Conservation (phyloP, 805 yeast species). For the Cyberlindnera mississippiensis region DNA sequence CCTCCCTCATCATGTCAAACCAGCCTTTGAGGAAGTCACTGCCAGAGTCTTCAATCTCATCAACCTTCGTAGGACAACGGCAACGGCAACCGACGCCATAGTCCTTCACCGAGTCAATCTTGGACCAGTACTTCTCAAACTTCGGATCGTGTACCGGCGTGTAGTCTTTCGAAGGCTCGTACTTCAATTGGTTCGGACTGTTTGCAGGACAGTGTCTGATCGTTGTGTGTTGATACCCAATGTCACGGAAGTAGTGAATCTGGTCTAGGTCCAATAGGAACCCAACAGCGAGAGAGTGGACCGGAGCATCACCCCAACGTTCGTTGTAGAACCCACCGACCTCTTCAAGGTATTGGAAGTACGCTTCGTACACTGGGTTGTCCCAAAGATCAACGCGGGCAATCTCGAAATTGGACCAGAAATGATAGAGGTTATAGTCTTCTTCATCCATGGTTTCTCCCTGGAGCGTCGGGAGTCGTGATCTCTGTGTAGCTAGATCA, state of each 20-base stretch:
- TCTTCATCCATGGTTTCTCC: slow-evolving; percentile 63
- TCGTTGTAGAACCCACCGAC: slow-evolving; percentile 85
- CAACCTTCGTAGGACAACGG: slow-evolving; percentile 55
- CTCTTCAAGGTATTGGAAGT: slow-evolving; percentile 63
- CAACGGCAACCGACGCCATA: slow-evolving; percentile 84
- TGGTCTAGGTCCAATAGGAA: slow-evolving; percentile 65
- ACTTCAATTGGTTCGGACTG: slow-evolving; percentile 48
- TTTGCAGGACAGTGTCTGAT: slow-evolving; percentile 82
- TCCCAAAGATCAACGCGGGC: slow-evolving; percentile 76
- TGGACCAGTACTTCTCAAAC: slow-evolving; percentile 23
- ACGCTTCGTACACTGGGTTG: slow-evolving; percentile 58
- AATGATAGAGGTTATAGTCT: slow-evolving; percentile 77
- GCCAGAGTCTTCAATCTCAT: slow-evolving; percentile 54
- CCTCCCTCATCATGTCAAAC: slow-evolving; percentile 34
- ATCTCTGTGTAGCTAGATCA: slow-evolving; percentile 32
- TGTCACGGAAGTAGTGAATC: slow-evolving; percentile 87
- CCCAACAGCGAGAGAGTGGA: slow-evolving; percentile 83
- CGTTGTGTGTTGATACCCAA: slow-evolving; percentile 82
- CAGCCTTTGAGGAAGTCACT: slow-evolving; percentile 51
- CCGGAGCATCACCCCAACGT: slow-evolving; percentile 98
- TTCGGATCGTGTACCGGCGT: slow-evolving; percentile 11
- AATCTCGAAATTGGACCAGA: slow-evolving; percentile 93
- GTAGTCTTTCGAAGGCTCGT: slow-evolving; percentile 21
- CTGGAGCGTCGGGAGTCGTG: slow-evolving; percentile 29
- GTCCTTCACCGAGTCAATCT: slow-evolving; percentile 33